Evolutionary conservation across 139 green algal species (phyloP).

Genomic region (Tetradesmus lagerheimii): DNA sequence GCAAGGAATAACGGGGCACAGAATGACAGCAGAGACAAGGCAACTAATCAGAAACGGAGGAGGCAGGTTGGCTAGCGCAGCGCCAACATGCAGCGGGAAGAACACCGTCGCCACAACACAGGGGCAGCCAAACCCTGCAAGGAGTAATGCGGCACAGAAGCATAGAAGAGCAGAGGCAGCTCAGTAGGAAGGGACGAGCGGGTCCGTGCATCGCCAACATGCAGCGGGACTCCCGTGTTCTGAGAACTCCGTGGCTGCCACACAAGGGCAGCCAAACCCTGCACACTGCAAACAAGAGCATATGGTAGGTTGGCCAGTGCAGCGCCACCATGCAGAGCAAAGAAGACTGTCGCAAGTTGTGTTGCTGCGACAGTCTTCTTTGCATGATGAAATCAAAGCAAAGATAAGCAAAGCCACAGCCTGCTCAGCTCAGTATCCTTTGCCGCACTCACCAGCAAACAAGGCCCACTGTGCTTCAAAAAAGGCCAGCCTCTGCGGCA

Average conservation of each 20-base stretch:
- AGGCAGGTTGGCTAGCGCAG: constrained; percentile 60
- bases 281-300: no score
- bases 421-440: not conserved
- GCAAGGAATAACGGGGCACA: not conserved
- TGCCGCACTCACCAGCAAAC: constrained; percentile 66
- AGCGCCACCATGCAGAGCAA: not conserved
- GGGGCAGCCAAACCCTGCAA: not conserved
- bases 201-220: constrained; percentile 67
- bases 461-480: constrained; percentile 85
- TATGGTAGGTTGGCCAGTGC: not conserved
- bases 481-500: constrained; percentile 71
- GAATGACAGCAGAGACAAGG: not conserved
- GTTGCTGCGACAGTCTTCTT: not conserved
- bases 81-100: constrained; percentile 69
- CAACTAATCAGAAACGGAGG: not conserved
- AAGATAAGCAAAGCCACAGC: no score
- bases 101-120: constrained; percentile 62
- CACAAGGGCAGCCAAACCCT: constrained; percentile 31
- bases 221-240: no score
- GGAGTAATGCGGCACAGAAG: no score
- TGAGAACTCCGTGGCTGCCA: constrained; percentile 58
- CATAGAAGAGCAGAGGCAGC: no score
- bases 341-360: not conserved
- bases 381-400: no score
- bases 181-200: not conserved